phyloP scores from a whole-genome alignment of 208 protist genomes.

The Hexamita inflata region DNA sequence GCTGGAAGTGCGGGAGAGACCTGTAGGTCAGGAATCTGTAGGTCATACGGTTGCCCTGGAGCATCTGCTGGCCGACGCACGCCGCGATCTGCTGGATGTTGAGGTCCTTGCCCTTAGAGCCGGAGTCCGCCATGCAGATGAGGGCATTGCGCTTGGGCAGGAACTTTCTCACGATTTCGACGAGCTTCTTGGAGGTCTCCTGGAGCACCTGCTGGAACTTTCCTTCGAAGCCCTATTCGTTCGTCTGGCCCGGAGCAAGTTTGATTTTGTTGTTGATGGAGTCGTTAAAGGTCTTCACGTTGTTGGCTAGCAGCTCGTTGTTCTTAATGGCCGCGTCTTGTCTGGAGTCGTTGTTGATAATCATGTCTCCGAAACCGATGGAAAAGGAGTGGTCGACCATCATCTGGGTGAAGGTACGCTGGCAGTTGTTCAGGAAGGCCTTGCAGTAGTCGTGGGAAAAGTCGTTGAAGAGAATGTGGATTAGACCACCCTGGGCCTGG shows the following conservation, averaged over 20 bases:
- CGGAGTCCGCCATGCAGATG: conserved; percentile 89
- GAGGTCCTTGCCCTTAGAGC: conserved; percentile 82
- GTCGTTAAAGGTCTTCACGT: conserved; percentile 67
- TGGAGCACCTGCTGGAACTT: conserved; percentile 74
- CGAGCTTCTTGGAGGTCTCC: conserved; percentile 50
- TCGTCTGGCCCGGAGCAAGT: conserved; percentile 66
- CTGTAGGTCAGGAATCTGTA: background rate
- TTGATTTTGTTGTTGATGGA: conserved; percentile 75
- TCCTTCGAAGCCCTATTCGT: conserved; percentile 90
- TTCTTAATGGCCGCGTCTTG: conserved; percentile 70
- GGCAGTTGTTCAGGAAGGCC: conserved; percentile 66
- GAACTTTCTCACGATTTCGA: conserved; percentile 60
- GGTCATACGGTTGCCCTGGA: conserved; percentile 69
- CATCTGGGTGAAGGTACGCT: conserved; percentile 88
- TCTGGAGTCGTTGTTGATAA: conserved; percentile 74
- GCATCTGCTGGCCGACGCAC: conserved; percentile 90
- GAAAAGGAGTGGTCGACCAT: conserved; percentile 79
- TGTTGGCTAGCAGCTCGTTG: conserved; percentile 58
- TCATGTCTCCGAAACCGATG: conserved; percentile 89
- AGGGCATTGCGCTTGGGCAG: conserved; percentile 72
- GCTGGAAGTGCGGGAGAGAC: background rate
- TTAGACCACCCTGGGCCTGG: conserved; percentile 43
- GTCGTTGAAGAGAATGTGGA: conserved; percentile 90
- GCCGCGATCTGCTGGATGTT: conserved; percentile 99
- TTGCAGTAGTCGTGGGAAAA: conserved; percentile 70